Base-by-base conservation (phyloP, 148 eudicot genomes). In the Selenicereus undatus region DNA sequence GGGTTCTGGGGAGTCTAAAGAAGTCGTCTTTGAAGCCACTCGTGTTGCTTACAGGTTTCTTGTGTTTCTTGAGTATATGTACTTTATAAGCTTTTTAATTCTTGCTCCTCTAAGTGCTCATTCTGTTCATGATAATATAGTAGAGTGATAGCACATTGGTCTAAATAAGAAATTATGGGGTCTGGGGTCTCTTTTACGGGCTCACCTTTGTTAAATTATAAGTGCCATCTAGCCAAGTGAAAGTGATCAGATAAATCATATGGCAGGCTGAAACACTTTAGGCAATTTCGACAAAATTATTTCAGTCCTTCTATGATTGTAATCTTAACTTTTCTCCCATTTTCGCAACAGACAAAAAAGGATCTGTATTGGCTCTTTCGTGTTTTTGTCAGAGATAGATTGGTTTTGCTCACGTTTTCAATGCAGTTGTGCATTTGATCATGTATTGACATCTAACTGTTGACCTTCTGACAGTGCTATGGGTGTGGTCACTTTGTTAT, bases 1-100 rank as follows among this genome's bases (percentile, higher is more conserved):
- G 84, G 94, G 91, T 35, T 94, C 99, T 77, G 98, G 99, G 58
- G 95, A 92, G 87, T 87, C 92, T 42, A 90, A 80, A 84, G 94
- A 96, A 87, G 87, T 94, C 69, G 81, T 90, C 52, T 96, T 96
- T 82, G 94, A 94, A 87, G 99, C 99, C 52, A 92, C 93, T 83
- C 97, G 99, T 85, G 98, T 96, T 88, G 99, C 99, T 81, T 96
- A 88, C 94, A 96, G 99, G 98, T 96, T 85, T 76, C 78, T 43
- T 52, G 50, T 20, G 39, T 62, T 22, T 71, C 42, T 45, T 77
- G 45, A 65, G 60, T 70, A 42, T 45, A 74, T 64, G 73, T 27
- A 17, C 76, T 17, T 36, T 16, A 79, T 81, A 54, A 10, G 24
- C 45, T 30, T 42, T 52, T 16, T 52, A 16, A 32, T 76, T 45